These are phyloP conservation scores for Closterium sp. DNA, from an alignment of 139 green algal species.

Conservation along the genomic window DNA sequence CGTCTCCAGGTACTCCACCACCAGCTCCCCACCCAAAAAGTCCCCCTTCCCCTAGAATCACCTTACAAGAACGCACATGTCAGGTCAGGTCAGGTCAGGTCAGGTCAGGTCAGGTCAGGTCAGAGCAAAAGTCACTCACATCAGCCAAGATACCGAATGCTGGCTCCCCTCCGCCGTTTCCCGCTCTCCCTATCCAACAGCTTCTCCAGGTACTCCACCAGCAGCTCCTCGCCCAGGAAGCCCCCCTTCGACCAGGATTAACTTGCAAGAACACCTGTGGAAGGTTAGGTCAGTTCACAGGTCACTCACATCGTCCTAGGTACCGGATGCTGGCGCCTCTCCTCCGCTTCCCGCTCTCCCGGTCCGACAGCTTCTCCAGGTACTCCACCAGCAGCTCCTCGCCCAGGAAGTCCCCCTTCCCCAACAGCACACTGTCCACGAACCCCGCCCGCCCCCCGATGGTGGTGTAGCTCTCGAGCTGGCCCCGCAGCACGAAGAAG, in stretches of 20 bases:
- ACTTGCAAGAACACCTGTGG: no score
- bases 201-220: neutral
- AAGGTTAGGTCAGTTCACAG: no score
- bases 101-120: no score
- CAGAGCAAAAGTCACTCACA: no score
- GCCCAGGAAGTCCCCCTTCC: slow-evolving; percentile 4
- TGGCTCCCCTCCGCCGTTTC: no score
- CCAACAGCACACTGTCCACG: slow-evolving; percentile 11
- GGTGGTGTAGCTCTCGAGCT: slow-evolving; percentile 21
- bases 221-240: slow-evolving; percentile 19
- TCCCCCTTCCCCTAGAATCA: neutral
- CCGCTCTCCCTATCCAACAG: neutral
- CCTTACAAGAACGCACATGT: no score
- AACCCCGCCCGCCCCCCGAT: slow-evolving; percentile 11
- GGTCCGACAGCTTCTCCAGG: neutral
- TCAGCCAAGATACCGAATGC: no score
- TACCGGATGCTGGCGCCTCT: neutral
- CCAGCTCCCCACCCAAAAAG: slow-evolving; percentile 22
- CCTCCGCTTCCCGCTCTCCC: neutral
- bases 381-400: slow-evolving; percentile 17
- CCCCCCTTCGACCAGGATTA: no score
- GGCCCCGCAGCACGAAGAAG: slow-evolving; percentile 22
- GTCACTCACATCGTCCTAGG: neutral
- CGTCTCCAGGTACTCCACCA: neutral
- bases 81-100: no score